Conservation (phyloP, 2,329 filamentous ascomycete species). For the Cercospora brassicicola region DNA sequence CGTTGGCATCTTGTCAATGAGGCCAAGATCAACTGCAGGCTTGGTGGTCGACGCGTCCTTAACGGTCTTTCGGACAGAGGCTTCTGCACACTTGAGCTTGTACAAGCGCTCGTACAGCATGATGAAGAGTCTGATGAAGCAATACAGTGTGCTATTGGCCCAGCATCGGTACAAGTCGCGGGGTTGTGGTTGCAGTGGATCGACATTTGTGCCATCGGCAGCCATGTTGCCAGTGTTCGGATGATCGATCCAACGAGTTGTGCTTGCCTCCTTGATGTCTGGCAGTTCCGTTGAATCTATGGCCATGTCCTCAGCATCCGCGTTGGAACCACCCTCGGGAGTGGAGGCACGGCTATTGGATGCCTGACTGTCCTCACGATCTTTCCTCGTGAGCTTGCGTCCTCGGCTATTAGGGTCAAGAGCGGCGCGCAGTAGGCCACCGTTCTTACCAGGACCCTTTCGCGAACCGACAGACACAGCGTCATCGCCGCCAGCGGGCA, state of each 20-base stretch:
- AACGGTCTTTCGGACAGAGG: conserved; percentile 71
- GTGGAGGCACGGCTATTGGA: conserved; percentile 85
- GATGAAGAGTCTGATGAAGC: conserved; percentile 92
- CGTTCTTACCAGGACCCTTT: conserved; percentile 49
- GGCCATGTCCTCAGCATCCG: conserved; percentile 75
- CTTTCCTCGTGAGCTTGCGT: conserved; percentile 66
- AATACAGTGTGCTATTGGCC: conserved; percentile 85
- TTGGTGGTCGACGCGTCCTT: conserved; percentile 71
- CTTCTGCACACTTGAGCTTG: conserved; percentile 77
- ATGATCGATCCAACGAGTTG: conserved; percentile 64
- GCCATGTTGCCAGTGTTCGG: conserved; percentile 57
- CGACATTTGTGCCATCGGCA: conserved; percentile 63
- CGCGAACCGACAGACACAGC: conserved; percentile 68
- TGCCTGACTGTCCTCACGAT: conserved; percentile 77
- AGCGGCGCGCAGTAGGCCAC: conserved; percentile 76
- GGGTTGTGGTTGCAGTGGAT: conserved; percentile 74
- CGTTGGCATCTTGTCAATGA: conserved; percentile 72
- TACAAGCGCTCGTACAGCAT: conserved; percentile 82
- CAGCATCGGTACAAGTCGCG: conserved; percentile 86
- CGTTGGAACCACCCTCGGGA: conserved; percentile 75
- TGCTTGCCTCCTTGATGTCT: conserved; percentile 58
- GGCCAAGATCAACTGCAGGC: conserved; percentile 77
- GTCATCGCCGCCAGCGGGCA: conserved; percentile 64
- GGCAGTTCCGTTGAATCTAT: conserved; percentile 39
- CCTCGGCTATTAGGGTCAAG: conserved; percentile 77